Evolutionary conservation across 257 asterid genomes (phyloP).

Genomic region (Forsythia viridissima): DNA sequence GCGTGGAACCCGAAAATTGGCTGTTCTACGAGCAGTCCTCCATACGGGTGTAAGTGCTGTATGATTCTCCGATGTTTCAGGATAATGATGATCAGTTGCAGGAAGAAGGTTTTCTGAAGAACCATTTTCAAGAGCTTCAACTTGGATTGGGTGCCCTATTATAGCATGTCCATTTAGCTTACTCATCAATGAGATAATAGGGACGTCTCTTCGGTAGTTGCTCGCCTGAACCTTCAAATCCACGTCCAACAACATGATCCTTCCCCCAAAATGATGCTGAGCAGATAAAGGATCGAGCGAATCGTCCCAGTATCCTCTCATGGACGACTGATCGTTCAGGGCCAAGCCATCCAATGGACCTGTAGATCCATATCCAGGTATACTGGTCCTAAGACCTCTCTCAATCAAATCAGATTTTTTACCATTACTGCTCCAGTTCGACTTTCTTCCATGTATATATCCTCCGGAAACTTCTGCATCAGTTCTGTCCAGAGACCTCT

Average conservation of each 20-base stretch:
- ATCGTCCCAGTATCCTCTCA: slow-evolving; percentile 66
- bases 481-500: slow-evolving; percentile 28
- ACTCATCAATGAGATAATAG: slow-evolving; percentile 83
- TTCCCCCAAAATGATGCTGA: slow-evolving; percentile 47
- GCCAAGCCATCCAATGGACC: slow-evolving; percentile 44
- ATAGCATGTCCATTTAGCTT: slow-evolving; percentile 86
- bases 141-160: slow-evolving; percentile 82
- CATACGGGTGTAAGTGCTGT: slow-evolving; percentile 67
- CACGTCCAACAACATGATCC: slow-evolving; percentile 67
- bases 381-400: slow-evolving; percentile 36
- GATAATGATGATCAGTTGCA: slow-evolving; percentile 41
- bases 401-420: slow-evolving; percentile 36
- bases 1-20: slow-evolving; percentile 81
- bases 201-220: slow-evolving; percentile 71
- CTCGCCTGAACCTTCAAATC: slow-evolving; percentile 79
- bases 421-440: slow-evolving; percentile 44
- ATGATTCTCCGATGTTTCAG: slow-evolving; percentile 51
- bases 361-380: slow-evolving; percentile 47
- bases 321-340: slow-evolving; percentile 48
- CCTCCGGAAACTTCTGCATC: slow-evolving; percentile 49
- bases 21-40: slow-evolving; percentile 96
- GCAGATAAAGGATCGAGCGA: slow-evolving; percentile 40
- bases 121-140: slow-evolving; percentile 74
- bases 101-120: slow-evolving; percentile 47
- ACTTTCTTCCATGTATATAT: slow-evolving; percentile 37